Percentiles rank a stretch among this genome's conserved stretches.
These are phyloP conservation scores for Lodderomyces elongisporus DNA, from an alignment of 1,139 yeast genomes.

Conservation along the genomic window DNA sequence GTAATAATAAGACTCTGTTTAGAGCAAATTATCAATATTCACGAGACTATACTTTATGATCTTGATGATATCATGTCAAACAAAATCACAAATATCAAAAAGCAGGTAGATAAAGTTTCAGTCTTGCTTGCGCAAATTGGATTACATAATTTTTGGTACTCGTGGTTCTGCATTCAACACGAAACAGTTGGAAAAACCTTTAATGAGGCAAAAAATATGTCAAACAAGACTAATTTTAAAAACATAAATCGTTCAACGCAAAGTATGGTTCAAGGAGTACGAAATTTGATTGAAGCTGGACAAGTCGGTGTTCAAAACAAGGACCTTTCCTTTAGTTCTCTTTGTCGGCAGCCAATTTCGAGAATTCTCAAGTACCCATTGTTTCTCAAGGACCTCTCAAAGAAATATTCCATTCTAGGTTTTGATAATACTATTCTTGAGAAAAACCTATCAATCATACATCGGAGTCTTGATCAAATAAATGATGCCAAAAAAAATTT, in stretches of 20 bases:
- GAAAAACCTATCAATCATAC: slow-evolving; percentile 3
- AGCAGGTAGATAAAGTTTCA: slow-evolving; percentile 1
- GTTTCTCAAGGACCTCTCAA: slow-evolving; percentile 37
- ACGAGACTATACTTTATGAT: slow-evolving; percentile 18
- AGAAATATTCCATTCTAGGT: slow-evolving; percentile 10
- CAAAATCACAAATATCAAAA: neutral
- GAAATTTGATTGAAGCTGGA: slow-evolving; percentile 38
- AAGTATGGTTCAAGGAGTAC: slow-evolving; percentile 25
- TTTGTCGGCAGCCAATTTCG: slow-evolving; percentile 50
- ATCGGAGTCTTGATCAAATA: slow-evolving; percentile 5
- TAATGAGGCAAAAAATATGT: neutral
- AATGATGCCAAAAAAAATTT: slow-evolving; percentile 4
- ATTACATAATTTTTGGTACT: slow-evolving; percentile 1
- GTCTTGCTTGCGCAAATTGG: slow-evolving; percentile 7
- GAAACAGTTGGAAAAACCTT: neutral
- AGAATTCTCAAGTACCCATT: slow-evolving; percentile 49
- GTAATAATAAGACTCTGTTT: slow-evolving; percentile 18
- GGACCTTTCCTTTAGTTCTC: slow-evolving; percentile 47
- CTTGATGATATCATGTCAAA: slow-evolving; percentile 9
- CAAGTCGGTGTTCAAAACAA: slow-evolving; percentile 25
- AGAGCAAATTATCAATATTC: slow-evolving; percentile 20
- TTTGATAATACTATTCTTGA: neutral
- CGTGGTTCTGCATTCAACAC: neutral
- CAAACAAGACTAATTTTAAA: neutral
- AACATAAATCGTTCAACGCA: neutral